Evolutionary conservation across 208 protist species (phyloP).

Genomic region (Crithidia brevicula): DNA sequence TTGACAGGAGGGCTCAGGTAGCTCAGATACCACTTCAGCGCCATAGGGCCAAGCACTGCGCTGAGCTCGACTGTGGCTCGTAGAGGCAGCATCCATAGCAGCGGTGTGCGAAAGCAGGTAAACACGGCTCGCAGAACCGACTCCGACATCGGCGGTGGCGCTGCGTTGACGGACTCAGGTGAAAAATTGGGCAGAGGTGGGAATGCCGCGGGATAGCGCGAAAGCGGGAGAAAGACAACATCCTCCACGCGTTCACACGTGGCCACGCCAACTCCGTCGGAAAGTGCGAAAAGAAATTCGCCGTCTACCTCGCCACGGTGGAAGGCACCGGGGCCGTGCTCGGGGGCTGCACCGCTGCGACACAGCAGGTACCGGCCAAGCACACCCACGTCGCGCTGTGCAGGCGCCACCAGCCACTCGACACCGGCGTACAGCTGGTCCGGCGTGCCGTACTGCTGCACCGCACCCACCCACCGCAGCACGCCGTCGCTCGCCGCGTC

Average conservation of each 20-base stretch:
- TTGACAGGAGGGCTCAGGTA: background rate
- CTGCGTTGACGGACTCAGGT: too few relatives aligned
- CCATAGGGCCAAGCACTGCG: too few relatives aligned
- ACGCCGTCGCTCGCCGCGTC: slow-evolving; percentile 32
- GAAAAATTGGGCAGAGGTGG: background rate
- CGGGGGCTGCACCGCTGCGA: background rate
- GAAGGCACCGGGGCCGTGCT: slow-evolving; percentile 26
- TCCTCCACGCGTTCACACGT: slow-evolving; percentile 50
- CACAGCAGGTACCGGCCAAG: slow-evolving; percentile 7
- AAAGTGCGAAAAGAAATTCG: slow-evolving; percentile 61
- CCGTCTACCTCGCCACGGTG: slow-evolving; percentile 58
- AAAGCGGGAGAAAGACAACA: slow-evolving; percentile 7
- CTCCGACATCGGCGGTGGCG: too few relatives aligned
- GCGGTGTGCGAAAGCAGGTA: too few relatives aligned
- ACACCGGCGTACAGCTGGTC: slow-evolving; percentile 55
- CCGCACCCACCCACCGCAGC: slow-evolving; percentile 57
- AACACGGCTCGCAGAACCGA: too few relatives aligned
- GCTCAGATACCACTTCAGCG: too few relatives aligned
- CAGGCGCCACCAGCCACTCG: slow-evolving; percentile 39
- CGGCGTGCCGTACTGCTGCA: slow-evolving; percentile 43
- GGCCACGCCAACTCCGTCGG: slow-evolving; percentile 35
- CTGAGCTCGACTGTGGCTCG: slow-evolving; percentile 36
- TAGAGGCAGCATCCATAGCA: slow-evolving; percentile 25
- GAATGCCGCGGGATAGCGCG: background rate
- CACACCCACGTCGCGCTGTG: slow-evolving; percentile 9